phyloP scores from a whole-genome alignment of 768 basidiomycete genomes.

The Mycena kentingensis region DNA sequence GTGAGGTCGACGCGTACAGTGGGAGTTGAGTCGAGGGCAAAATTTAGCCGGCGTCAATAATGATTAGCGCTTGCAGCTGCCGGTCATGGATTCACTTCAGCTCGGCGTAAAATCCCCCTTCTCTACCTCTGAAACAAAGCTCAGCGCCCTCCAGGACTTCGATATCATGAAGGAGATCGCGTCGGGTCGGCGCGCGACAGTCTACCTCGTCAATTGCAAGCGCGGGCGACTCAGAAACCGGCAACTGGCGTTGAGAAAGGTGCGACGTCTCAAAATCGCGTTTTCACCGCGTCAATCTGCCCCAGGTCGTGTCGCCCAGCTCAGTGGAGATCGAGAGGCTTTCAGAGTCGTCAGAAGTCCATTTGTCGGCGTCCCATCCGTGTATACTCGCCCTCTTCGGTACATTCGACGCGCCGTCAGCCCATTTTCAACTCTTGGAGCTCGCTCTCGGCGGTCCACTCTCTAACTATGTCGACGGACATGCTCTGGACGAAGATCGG shows the following conservation, averaged over 20 bases:
- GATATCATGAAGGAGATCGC: slow-evolving; percentile 39
- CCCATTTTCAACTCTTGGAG: slow-evolving; percentile 45
- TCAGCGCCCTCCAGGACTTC: slow-evolving; percentile 36
- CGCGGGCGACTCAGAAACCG: slow-evolving; percentile 47
- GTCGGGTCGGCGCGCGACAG: slow-evolving; percentile 26
- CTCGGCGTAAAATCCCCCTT: slow-evolving; percentile 6
- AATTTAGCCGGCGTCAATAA: neutral
- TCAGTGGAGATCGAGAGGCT: slow-evolving; percentile 10
- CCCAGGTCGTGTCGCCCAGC: slow-evolving; percentile 11
- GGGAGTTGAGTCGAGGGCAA: neutral
- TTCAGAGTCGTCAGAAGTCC: slow-evolving; percentile 30
- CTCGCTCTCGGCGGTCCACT: slow-evolving; percentile 46
- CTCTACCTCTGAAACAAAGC: neutral
- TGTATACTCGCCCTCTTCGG: slow-evolving; percentile 50
- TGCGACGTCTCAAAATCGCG: slow-evolving; percentile 14
- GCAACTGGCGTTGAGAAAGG: slow-evolving; percentile 46
- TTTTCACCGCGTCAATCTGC: neutral
- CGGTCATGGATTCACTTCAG: slow-evolving; percentile 4
- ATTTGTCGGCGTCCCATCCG: slow-evolving; percentile 50
- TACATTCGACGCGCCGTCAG: slow-evolving; percentile 34
- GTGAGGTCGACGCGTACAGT: neutral
- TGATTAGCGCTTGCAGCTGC: neutral
- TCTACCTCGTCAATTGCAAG: slow-evolving; percentile 45
- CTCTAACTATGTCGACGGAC: slow-evolving; percentile 29
- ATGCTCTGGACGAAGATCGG: slow-evolving; percentile 35